phyloP scores from a whole-genome alignment of 208 protist genomes.

The Crithidia fasciculata region DNA sequence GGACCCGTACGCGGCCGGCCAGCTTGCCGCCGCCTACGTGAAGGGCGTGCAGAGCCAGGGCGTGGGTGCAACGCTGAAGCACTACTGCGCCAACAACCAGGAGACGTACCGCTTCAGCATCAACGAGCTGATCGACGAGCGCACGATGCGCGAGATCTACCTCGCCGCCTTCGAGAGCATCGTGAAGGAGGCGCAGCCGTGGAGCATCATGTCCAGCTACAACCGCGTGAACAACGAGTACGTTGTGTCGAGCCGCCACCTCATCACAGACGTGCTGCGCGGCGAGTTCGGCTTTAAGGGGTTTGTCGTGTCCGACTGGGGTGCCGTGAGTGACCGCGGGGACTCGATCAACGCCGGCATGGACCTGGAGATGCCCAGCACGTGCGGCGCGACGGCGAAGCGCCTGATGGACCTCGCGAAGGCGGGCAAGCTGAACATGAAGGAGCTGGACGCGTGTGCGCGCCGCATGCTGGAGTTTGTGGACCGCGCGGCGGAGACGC shows the following conservation, averaged over 20 bases:
- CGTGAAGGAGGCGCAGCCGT: slow-evolving; percentile 24
- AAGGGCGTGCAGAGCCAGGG: slow-evolving; percentile 38
- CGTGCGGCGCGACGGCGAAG: slow-evolving; percentile 24
- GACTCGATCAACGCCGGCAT: slow-evolving; percentile 38
- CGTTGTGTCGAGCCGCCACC: slow-evolving; percentile 47
- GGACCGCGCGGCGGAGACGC: slow-evolving; percentile 7
- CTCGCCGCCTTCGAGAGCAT: slow-evolving; percentile 39
- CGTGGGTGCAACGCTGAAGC: slow-evolving; percentile 43
- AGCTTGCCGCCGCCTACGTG: slow-evolving; percentile 19
- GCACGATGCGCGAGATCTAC: slow-evolving; percentile 54
- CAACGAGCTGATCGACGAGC: slow-evolving; percentile 36
- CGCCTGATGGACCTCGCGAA: slow-evolving; percentile 30
- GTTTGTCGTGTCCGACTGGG: slow-evolving; percentile 61
- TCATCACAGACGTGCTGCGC: slow-evolving; percentile 46
- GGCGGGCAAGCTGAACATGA: slow-evolving; percentile 41
- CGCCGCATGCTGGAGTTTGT: slow-evolving; percentile 11
- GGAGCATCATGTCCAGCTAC: slow-evolving; percentile 41
- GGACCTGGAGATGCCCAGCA: slow-evolving; percentile 66
- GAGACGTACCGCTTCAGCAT: slow-evolving; percentile 27
- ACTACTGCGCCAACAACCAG: slow-evolving; percentile 54
- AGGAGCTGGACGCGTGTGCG: slow-evolving; percentile 17
- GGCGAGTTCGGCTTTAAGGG: slow-evolving; percentile 51
- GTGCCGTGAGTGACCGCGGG: slow-evolving; percentile 51
- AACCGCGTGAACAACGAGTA: slow-evolving; percentile 41
- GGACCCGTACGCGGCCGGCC: slow-evolving; percentile 32